These are phyloP conservation scores for Termitomyces sp. DNA, from an alignment of 768 basidiomycete species.

Conservation along the genomic window DNA sequence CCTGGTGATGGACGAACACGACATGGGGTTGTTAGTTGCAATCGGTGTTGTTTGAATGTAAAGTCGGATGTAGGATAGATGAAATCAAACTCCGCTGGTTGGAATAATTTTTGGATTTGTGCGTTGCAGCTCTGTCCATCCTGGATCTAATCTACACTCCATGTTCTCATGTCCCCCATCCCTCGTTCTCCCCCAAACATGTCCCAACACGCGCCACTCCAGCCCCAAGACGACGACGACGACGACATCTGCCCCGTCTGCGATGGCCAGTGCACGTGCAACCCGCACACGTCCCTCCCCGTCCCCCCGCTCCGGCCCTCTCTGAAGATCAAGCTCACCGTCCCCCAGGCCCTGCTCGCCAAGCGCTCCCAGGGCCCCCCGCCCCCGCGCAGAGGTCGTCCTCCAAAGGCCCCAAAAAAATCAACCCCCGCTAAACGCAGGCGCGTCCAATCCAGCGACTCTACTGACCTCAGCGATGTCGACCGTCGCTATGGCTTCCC, in stretches of 20 bases:
- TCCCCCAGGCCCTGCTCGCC: constrained; percentile 52
- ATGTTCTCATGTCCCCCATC: constrained; percentile 41
- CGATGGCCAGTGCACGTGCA: constrained; percentile 85
- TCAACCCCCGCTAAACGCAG: constrained; percentile 29
- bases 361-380: constrained; percentile 26
- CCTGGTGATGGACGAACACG: too few species aligned
- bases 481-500: constrained; percentile 25
- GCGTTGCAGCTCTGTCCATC: constrained; percentile 19
- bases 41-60: too few species aligned
- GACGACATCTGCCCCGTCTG: constrained; percentile 87
- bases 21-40: too few species aligned
- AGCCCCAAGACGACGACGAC: constrained; percentile 61
- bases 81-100: constrained; percentile 12
- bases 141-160: constrained; percentile 37
- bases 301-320: constrained; percentile 36
- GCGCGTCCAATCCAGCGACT: constrained; percentile 23
- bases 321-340: constrained; percentile 72
- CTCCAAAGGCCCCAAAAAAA: constrained; percentile 39
- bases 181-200: neutral
- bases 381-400: constrained; percentile 51
- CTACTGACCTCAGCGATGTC: constrained; percentile 31
- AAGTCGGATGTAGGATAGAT: neutral
- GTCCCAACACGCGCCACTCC: neutral
- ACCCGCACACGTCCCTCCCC: constrained; percentile 26
- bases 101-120: constrained; percentile 10